Percentiles rank a stretch among this genome's conserved stretches.
phyloP scores from a whole-genome alignment of 2,329 filamentous ascomycete genomes.

The Xylaria sp. region DNA sequence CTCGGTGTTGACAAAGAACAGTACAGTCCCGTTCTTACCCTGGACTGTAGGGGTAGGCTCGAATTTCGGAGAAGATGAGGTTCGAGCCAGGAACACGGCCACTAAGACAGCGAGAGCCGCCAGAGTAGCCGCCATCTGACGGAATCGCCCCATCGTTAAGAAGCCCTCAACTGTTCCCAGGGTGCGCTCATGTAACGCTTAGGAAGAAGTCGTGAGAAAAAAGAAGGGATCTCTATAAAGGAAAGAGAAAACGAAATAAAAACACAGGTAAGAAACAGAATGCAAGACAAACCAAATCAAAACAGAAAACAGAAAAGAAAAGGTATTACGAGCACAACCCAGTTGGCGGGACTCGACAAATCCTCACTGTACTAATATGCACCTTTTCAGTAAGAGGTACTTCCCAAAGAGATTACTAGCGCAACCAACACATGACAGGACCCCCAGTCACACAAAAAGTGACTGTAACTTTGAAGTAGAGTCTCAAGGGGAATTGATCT shows the following conservation, averaged over 20 bases:
- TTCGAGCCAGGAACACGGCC: slow-evolving; percentile 20
- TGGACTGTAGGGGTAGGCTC: slow-evolving; percentile 25
- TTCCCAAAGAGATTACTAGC: slow-evolving; percentile 16
- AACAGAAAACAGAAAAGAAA: slow-evolving; percentile 3
- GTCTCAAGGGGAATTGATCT: slow-evolving; percentile 15
- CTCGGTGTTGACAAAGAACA: slow-evolving; percentile 41
- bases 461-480: not conserved
- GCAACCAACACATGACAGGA: slow-evolving; percentile 11
- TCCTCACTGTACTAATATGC: slow-evolving; percentile 13
- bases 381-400: slow-evolving; percentile 4
- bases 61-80: not conserved
- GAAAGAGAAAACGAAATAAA: not conserved
- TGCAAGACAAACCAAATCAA: not conserved
- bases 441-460: slow-evolving; percentile 12
- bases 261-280: not conserved
- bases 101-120: slow-evolving; percentile 26
- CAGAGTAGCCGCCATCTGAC: slow-evolving; percentile 20
- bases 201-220: not conserved
- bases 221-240: not conserved
- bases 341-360: slow-evolving; percentile 18
- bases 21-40: slow-evolving; percentile 39
- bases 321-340: slow-evolving; percentile 2
- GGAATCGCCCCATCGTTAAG: slow-evolving; percentile 26
- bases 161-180: slow-evolving; percentile 15
- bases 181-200: not conserved